Evolutionary conservation across 768 basidiomycete genomes (phyloP).

Genomic region (Tricholoma flavovirens): DNA sequence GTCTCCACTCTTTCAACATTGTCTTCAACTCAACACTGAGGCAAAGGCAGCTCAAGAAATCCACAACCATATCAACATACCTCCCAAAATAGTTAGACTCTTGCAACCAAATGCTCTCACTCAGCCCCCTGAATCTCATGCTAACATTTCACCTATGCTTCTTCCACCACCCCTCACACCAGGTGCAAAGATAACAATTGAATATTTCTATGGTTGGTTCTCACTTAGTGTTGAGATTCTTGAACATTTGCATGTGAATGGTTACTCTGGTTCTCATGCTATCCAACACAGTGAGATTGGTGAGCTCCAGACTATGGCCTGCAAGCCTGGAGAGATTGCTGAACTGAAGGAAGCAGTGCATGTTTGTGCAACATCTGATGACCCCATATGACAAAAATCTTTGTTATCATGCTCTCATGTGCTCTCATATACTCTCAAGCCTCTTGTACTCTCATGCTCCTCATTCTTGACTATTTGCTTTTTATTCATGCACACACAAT

Average conservation of each 20-base stretch:
- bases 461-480: background rate
- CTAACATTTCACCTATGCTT: background rate
- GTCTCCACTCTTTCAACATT: background rate
- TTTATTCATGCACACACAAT: background rate
- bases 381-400: background rate
- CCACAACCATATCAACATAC: background rate
- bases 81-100: background rate
- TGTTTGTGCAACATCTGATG: slow-evolving; percentile 7
- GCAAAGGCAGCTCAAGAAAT: background rate
- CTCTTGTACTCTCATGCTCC: background rate
- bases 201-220: slow-evolving; percentile 1
- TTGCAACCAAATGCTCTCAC: background rate
- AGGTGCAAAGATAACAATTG: background rate
- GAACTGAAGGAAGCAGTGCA: slow-evolving; percentile 17
- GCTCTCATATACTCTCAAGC: background rate
- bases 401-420: background rate
- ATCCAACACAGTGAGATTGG: slow-evolving; percentile 10
- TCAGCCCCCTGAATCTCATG: background rate
- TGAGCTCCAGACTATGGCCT: slow-evolving; percentile 15
- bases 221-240: slow-evolving; percentile 6
- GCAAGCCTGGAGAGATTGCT: slow-evolving; percentile 15
- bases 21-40: background rate
- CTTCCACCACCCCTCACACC: background rate
- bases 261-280: slow-evolving; percentile 7
- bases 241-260: background rate